A percentile compares a stretch with the other conserved stretches of the same genome.
phyloP scores from a whole-genome alignment of 2,329 filamentous ascomycete species.

The Plenodomus biglobosus region DNA sequence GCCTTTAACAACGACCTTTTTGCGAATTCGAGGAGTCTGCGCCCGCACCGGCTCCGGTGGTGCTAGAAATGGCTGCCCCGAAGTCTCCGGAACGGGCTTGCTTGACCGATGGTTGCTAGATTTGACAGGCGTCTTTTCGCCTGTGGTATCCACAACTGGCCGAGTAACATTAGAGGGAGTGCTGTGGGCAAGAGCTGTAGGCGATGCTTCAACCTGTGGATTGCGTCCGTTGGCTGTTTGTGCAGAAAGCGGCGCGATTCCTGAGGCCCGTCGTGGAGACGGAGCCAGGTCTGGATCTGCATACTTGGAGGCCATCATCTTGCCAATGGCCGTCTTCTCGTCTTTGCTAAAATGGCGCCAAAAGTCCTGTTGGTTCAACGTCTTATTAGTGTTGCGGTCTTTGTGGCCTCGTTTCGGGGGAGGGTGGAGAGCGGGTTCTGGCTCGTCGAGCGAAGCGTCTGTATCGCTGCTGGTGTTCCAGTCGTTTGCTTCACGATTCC shows the following conservation, averaged over 20 bases:
- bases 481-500: slow-evolving; percentile 69
- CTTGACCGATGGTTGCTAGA: slow-evolving; percentile 1
- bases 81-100: slow-evolving; percentile 7
- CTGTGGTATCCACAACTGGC: slow-evolving; percentile 17
- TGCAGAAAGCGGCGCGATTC: slow-evolving; percentile 11
- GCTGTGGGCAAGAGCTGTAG: slow-evolving; percentile 13
- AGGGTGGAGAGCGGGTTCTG: slow-evolving; percentile 20
- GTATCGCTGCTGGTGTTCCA: slow-evolving; percentile 77
- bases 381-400: slow-evolving; percentile 49
- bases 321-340: slow-evolving; percentile 43
- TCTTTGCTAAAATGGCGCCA: slow-evolving; percentile 48
- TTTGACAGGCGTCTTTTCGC: slow-evolving; percentile 6
- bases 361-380: slow-evolving; percentile 54
- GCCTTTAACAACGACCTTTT: slow-evolving; percentile 50
- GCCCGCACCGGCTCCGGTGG: slow-evolving; percentile 20
- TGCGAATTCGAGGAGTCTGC: slow-evolving; percentile 44
- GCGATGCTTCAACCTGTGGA: slow-evolving; percentile 18
- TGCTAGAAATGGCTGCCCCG: slow-evolving; percentile 16
- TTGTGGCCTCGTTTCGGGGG: slow-evolving; percentile 45
- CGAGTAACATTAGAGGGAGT: slow-evolving; percentile 19
- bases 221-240: slow-evolving; percentile 19
- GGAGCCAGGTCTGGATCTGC: slow-evolving; percentile 38
- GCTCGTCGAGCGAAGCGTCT: slow-evolving; percentile 41
- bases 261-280: slow-evolving; percentile 38
- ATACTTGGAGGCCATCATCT: slow-evolving; percentile 46